phyloP scores from a whole-genome alignment of 2,329 filamentous ascomycete genomes.

The Colletotrichum caudatum region DNA sequence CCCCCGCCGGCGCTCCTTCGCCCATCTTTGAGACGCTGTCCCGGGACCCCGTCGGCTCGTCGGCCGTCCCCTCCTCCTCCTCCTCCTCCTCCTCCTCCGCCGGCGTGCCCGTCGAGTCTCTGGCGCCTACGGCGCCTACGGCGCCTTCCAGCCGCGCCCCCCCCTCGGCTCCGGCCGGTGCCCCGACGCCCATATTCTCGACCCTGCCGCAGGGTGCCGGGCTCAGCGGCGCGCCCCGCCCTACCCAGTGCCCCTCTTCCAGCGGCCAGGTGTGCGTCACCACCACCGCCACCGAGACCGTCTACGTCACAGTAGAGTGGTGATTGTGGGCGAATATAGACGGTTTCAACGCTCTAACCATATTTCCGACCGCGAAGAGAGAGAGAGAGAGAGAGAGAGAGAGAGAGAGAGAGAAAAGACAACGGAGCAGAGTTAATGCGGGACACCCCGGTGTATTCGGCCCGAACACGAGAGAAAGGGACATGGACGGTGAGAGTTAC shows the following conservation, averaged over 20 bases:
- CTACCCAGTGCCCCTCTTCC: background rate
- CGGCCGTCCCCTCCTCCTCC: no score
- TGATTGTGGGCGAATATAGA: background rate
- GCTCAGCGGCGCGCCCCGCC: background rate
- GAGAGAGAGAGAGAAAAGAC: background rate
- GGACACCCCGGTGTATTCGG: no score
- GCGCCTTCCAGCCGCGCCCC: background rate
- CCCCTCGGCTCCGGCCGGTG: conserved; percentile 19
- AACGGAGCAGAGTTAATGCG: background rate
- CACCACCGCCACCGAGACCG: conserved; percentile 21
- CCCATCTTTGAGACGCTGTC: background rate
- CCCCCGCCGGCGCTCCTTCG: conserved; percentile 11
- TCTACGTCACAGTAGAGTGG: conserved; percentile 22
- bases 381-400: no score
- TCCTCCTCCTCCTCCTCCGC: background rate
- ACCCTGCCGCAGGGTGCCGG: conserved; percentile 22
- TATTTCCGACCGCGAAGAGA: background rate
- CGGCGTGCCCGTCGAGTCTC: background rate
- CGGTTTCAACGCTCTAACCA: background rate
- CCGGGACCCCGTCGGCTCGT: background rate
- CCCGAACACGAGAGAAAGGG: no score
- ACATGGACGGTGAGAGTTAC: no score
- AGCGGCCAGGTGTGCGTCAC: conserved; percentile 15
- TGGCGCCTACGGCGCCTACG: background rate
- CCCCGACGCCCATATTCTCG: conserved; percentile 22